phyloP scores from a whole-genome alignment of 2,329 filamentous ascomycete species.

The Emergomyces orientalis region DNA sequence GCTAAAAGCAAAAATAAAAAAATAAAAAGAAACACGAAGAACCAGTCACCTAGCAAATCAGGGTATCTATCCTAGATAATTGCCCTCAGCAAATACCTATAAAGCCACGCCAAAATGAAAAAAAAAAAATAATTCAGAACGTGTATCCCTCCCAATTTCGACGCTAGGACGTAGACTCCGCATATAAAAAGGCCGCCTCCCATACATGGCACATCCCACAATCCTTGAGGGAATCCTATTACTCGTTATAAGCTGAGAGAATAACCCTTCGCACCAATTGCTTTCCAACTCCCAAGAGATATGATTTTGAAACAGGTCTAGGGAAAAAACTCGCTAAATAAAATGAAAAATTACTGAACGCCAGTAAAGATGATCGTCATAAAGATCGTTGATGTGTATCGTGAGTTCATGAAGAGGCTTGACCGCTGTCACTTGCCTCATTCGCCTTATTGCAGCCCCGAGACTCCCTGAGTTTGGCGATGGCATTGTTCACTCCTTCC shows the following conservation, averaged over 20 bases:
- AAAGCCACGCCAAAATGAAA: neutral
- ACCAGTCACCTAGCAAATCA: neutral
- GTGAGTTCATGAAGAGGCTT: slow-evolving; percentile 9
- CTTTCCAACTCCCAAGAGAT: neutral
- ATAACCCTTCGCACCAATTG: neutral
- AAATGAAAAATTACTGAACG: neutral
- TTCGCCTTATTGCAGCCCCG: slow-evolving; percentile 8
- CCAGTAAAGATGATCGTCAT: neutral
- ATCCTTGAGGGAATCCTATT: neutral
- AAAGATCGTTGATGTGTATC: neutral
- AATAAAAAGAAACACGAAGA: neutral
- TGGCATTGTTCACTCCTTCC: slow-evolving; percentile 67
- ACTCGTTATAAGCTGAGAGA: neutral
- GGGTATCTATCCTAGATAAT: slow-evolving; percentile 1
- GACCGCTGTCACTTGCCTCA: slow-evolving; percentile 15
- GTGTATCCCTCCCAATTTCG: neutral
- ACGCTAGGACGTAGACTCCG: neutral
- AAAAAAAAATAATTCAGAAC: neutral
- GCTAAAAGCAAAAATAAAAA: neutral
- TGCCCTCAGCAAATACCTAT: neutral
- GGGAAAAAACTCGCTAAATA: neutral
- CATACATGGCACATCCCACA: neutral
- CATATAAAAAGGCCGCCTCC: neutral
- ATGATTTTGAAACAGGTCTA: neutral
- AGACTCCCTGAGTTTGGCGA: slow-evolving; percentile 36